Conservation (phyloP, 768 basidiomycete genomes). For the Chalciporus piperatus region DNA sequence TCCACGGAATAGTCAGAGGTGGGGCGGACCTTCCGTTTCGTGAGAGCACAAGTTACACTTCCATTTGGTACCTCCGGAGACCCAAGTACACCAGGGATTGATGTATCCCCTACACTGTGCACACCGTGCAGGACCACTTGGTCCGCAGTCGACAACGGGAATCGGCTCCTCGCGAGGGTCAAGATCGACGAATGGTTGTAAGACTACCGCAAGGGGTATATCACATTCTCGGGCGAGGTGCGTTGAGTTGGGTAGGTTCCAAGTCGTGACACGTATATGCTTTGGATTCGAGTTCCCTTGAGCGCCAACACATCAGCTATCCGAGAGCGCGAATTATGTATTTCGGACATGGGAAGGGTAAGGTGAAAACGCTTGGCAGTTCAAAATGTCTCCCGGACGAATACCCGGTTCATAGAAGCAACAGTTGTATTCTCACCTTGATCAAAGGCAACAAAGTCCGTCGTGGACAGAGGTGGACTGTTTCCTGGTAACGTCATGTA, state of each 20-base stretch:
- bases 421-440: conserved; percentile 53
- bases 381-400: background rate
- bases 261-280: conserved; percentile 85
- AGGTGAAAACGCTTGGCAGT: background rate
- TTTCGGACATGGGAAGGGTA: background rate
- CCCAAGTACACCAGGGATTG: conserved; percentile 91
- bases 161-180: conserved; percentile 75
- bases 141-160: conserved; percentile 71
- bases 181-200: conserved; percentile 90
- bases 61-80: conserved; percentile 81
- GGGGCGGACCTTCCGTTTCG: conserved; percentile 74
- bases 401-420: background rate
- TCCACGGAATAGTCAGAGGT: conserved; percentile 3
- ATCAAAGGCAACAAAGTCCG: conserved; percentile 87
- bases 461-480: conserved; percentile 80
- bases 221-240: conserved; percentile 78
- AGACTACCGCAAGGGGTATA: conserved; percentile 78
- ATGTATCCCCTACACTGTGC: conserved; percentile 83
- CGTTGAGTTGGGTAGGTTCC: conserved; percentile 80
- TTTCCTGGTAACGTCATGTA: conserved; percentile 61
- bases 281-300: conserved; percentile 88
- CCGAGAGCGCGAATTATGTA: background rate
- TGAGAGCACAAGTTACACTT: conserved; percentile 87
- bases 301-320: conserved; percentile 15
- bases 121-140: conserved; percentile 79